Conservation (phyloP, 441 rosid species). For the Jatropha multifida region DNA sequence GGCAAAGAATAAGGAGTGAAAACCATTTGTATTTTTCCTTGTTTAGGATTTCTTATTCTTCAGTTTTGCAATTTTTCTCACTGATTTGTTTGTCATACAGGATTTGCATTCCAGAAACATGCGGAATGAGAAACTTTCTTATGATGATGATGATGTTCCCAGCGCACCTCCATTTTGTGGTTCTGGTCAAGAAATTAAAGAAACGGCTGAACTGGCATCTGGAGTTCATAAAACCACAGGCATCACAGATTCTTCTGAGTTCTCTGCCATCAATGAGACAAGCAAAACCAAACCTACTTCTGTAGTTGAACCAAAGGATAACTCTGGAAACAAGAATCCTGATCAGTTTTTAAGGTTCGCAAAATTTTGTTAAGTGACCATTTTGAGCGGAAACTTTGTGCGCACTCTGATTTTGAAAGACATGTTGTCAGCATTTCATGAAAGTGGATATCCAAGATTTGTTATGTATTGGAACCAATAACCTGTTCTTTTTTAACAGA, state of each 20-base stretch:
- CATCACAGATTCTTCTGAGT: conserved; percentile 25
- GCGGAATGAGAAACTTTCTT: conserved; percentile 39
- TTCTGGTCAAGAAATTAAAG: conserved; percentile 56
- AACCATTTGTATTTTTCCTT: conserved; percentile 9
- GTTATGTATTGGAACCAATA: conserved; percentile 4
- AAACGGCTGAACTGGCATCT: conserved; percentile 40
- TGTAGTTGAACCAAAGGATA: conserved; percentile 39
- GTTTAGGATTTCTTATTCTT: neutral
- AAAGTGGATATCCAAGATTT: neutral
- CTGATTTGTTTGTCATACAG: conserved; percentile 36
- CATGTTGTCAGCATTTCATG: neutral
- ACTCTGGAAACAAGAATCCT: conserved; percentile 40
- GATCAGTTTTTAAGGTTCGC: conserved; percentile 65
- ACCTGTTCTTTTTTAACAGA: conserved; percentile 35
- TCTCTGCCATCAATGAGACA: conserved; percentile 19
- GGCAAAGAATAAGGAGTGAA: neutral
- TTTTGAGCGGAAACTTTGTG: neutral
- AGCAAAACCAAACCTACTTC: conserved; percentile 28
- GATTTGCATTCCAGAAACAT: conserved; percentile 36
- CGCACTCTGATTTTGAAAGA: neutral
- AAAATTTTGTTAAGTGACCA: conserved; percentile 5
- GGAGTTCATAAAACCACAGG: conserved; percentile 27
- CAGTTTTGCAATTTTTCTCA: neutral
- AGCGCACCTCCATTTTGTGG: conserved; percentile 92
- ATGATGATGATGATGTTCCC: conserved; percentile 64